These are phyloP conservation scores for Macrocybe gigantea DNA, from an alignment of 768 basidiomycete genomes.

Conservation along the genomic window DNA sequence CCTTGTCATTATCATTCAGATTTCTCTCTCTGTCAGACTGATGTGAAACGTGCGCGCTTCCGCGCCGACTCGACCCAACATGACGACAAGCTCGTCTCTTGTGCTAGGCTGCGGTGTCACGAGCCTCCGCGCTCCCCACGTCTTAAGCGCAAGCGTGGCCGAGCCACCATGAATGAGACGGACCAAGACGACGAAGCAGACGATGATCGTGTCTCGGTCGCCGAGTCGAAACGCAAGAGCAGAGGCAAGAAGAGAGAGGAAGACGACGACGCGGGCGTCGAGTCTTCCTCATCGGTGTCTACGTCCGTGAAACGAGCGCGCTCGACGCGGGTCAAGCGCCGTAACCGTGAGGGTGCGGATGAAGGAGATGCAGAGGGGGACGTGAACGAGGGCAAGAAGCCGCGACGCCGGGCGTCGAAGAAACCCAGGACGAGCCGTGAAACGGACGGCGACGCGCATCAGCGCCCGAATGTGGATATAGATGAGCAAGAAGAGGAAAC, in stretches of 20 bases:
- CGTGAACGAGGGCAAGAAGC: conserved; percentile 12
- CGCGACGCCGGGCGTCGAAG: conserved; percentile 16
- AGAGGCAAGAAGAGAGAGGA: conserved; percentile 4
- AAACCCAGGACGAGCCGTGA: conserved; percentile 8
- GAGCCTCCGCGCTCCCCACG: conserved; percentile 26
- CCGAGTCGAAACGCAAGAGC: conserved; percentile 4
- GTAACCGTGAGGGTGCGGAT: too few species aligned
- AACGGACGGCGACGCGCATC: not conserved
- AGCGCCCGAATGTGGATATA: not conserved
- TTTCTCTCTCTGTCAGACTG: conserved; percentile 39
- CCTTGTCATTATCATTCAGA: not conserved
- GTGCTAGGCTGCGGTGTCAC: conserved; percentile 50
- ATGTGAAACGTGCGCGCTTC: conserved; percentile 71
- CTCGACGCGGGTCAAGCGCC: too few species aligned
- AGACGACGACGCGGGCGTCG: conserved; percentile 5
- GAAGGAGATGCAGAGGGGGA: too few species aligned
- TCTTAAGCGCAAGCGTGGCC: conserved; percentile 23
- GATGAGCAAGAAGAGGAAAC: conserved; percentile 2
- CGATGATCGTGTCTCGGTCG: conserved; percentile 1
- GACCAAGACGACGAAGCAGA: conserved; percentile 10
- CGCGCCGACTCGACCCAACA: conserved; percentile 65
- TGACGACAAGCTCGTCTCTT: conserved; percentile 65
- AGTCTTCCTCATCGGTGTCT: conserved; percentile 10
- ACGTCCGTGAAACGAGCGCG: conserved; percentile 8
- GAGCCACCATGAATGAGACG: conserved; percentile 9